Evolutionary conservation across 1,284 basidiomycete genomes (phyloP), one percentile per base, ranked within the genome.

Genomic region (Ustilago trichophora): DNA sequence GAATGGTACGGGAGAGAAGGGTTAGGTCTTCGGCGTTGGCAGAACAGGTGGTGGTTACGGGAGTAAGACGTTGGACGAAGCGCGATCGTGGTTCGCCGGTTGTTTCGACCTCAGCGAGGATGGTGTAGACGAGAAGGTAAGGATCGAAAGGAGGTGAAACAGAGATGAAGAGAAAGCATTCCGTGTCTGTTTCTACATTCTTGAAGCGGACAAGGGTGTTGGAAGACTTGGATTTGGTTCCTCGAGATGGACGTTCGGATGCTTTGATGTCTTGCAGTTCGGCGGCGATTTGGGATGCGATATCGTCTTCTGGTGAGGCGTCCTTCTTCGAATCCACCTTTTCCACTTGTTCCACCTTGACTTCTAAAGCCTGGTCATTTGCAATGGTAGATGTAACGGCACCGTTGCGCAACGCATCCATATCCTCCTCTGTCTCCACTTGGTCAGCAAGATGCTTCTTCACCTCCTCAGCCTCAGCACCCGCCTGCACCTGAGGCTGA

Each of bases 271-370:
- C 64, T 3, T 47, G 46, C 3, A 80, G 59, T 29, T 80, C 77
- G 21, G 70, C 63, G 18, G 58, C 59, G 26, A 80, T 77, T 40
- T 78, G 73, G 21, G 71, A 58, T 51, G 76, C 76, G 24, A 80
- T 73, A 34, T 77, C 77, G 45, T 65, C 58, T 2, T 65, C 57
- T 16, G n/a, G 8, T 29, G 13, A 7, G 13, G 8, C 44, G 0
- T 33, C 32, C 26, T 44, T 29, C 27, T 21, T 34, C 5, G 22
- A 12, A 7, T n/a, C n/a, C n/a, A 6, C 12, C 27, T 58, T 16
- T 31, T 6, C 19, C 4, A 42, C 16, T 21, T 25, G 16, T 10
- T 37, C 35, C 5, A 6, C 35, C 18, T 40, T 18, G n/a, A n/a
- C n/a, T 22, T 36, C 26, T 18, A 15, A 21, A 8, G n/a, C n/a